phyloP scores from a whole-genome alignment of 2,329 filamentous ascomycete species.

The Colletotrichum sojae region DNA sequence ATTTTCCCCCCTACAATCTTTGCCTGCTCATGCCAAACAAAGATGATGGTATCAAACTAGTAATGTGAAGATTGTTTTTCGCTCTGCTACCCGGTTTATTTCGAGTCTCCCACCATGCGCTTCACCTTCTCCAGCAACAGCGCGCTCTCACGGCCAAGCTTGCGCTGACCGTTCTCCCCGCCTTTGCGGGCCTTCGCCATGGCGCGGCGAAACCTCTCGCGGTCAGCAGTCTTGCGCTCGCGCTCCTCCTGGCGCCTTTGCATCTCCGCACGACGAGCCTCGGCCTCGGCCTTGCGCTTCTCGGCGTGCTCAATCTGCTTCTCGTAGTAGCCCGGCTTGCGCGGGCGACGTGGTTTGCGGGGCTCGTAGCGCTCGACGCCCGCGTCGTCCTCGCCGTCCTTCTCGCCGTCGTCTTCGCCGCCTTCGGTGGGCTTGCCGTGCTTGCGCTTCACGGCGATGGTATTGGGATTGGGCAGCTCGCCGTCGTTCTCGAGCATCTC shows the following conservation, averaged over 20 bases:
- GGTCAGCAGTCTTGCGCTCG: slow-evolving; percentile 75
- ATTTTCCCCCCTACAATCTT: neutral
- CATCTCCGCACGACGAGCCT: slow-evolving; percentile 58
- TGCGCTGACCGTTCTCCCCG: slow-evolving; percentile 77
- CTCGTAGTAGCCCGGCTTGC: slow-evolving; percentile 72
- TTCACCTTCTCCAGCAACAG: slow-evolving; percentile 84
- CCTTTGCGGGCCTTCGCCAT: slow-evolving; percentile 82
- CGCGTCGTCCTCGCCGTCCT: slow-evolving; percentile 22
- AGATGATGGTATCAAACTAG: slow-evolving; percentile 35
- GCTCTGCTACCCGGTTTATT: neutral
- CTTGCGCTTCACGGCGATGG: slow-evolving; percentile 39
- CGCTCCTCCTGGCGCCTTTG: slow-evolving; percentile 72
- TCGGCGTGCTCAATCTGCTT: slow-evolving; percentile 71
- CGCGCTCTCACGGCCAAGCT: slow-evolving; percentile 84
- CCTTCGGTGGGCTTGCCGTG: neutral
- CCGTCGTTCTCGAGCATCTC: slow-evolving; percentile 54
- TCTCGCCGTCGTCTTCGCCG: slow-evolving; percentile 11
- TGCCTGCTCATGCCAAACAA: neutral
- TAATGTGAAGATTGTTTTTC: neutral
- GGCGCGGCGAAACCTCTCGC: slow-evolving; percentile 74
- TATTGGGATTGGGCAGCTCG: slow-evolving; percentile 41
- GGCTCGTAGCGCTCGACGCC: slow-evolving; percentile 39
- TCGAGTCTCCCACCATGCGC: slow-evolving; percentile 71
- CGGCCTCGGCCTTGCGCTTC: slow-evolving; percentile 57
- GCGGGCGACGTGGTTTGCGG: slow-evolving; percentile 41